These are phyloP conservation scores for Globisporangium irregulare DNA, from an alignment of 352 stramenopile genomes.

Conservation along the genomic window DNA sequence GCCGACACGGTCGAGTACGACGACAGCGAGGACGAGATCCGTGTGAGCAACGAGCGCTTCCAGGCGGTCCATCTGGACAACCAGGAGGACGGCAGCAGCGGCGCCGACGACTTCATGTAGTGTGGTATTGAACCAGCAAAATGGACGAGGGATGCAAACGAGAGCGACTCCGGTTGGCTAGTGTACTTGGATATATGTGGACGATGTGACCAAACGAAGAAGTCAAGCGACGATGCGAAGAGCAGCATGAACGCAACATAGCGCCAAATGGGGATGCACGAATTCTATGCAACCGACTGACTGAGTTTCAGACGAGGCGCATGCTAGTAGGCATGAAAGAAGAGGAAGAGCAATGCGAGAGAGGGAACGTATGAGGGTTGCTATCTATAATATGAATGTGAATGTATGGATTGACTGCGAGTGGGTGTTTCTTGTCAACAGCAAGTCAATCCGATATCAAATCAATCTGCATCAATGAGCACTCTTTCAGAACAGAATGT, in stretches of 20 bases:
- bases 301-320: background rate
- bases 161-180: no score
- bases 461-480: background rate
- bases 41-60: slow-evolving; percentile 88
- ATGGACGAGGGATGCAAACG: no score
- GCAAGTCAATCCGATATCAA: background rate
- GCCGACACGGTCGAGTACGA: slow-evolving; percentile 87
- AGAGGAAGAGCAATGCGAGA: background rate
- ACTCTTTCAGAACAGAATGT: background rate
- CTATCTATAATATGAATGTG: slow-evolving; percentile 9
- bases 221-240: background rate
- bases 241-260: background rate
- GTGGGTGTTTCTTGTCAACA: background rate
- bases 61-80: slow-evolving; percentile 85
- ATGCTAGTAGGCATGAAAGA: background rate
- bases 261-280: background rate
- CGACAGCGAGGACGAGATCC: slow-evolving; percentile 88
- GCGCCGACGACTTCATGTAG: slow-evolving; percentile 81
- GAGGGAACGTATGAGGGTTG: background rate
- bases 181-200: slow-evolving; percentile 1
- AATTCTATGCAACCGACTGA: no score
- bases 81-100: slow-evolving; percentile 68
- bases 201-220: background rate
- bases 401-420: slow-evolving; percentile 6
- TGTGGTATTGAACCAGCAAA: no score